A percentile compares a stretch with the other conserved stretches of the same genome.
Evolutionary conservation across 2,329 filamentous ascomycete genomes (phyloP).

Genomic region (Cladophialophora chaetospira): DNA sequence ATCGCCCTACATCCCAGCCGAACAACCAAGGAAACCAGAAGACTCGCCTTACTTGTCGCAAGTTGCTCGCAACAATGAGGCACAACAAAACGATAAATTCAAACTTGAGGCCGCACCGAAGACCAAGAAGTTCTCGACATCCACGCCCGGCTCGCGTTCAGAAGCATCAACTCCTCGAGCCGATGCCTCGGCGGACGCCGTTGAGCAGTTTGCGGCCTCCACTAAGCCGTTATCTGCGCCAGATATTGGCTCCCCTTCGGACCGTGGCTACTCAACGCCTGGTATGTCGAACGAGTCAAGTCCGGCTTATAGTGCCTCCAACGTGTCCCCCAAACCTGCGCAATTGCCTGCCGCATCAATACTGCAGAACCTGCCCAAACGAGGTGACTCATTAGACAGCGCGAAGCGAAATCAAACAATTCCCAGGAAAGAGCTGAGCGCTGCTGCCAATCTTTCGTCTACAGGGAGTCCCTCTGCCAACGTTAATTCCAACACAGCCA

Average conservation of each 20-base stretch:
- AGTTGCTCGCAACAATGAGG: slow-evolving; percentile 22
- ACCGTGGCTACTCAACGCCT: slow-evolving; percentile 41
- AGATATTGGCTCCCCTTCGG: slow-evolving; percentile 38
- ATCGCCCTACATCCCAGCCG: slow-evolving; percentile 21
- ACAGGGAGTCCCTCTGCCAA: slow-evolving; percentile 40
- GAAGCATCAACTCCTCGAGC: slow-evolving; percentile 24
- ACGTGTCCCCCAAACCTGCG: slow-evolving; percentile 41
- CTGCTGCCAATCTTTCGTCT: slow-evolving; percentile 37
- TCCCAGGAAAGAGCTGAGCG: slow-evolving; percentile 64
- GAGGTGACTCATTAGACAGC: slow-evolving; percentile 62
- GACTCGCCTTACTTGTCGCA: slow-evolving; percentile 25
- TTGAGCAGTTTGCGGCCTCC: slow-evolving; percentile 19
- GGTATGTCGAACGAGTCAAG: slow-evolving; percentile 63
- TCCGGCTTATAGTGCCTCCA: slow-evolving; percentile 56
- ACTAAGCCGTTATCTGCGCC: slow-evolving; percentile 26
- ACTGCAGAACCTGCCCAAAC: slow-evolving; percentile 50
- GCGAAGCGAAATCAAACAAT: slow-evolving; percentile 43
- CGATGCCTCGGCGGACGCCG: slow-evolving; percentile 15
- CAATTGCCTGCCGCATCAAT: slow-evolving; percentile 36
- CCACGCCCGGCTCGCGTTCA: slow-evolving; percentile 45
- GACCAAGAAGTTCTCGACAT: slow-evolving; percentile 49
- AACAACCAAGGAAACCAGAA: slow-evolving; percentile 16
- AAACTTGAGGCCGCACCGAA: slow-evolving; percentile 80
- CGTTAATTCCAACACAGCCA: slow-evolving; percentile 18
- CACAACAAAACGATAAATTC: slow-evolving; percentile 59